Base-by-base conservation (phyloP, 1,284 basidiomycete genomes). In the Polyporus tsugae region DNA sequence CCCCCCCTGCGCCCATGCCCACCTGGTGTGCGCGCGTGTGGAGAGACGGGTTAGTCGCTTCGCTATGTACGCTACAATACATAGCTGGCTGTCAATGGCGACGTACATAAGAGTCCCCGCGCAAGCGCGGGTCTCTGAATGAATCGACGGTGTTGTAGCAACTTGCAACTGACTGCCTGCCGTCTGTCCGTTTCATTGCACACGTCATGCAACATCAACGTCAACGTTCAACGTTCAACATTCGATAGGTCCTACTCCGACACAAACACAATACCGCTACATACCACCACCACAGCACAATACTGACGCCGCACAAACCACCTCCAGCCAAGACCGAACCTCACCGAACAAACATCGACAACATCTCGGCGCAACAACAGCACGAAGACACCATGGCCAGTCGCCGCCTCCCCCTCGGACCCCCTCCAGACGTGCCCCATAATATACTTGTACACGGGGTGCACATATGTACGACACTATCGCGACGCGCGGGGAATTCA, bases 101-200 rank as follows among this genome's bases (percentile, higher is more conserved):
- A 61, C 67, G 70, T 72, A 72, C 68, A 72, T 72, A 69, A 58
- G 65, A 64, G 63, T 59, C 60, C 60, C 41, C 19, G 35, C 62
- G 57, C 58, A 42, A 4, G 41, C 42, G 49, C 58, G 63, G 57
- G 41, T 17, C 52, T 52, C 63, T 49, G 62, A 66, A 29, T 29
- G 46, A 70, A 60, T 61, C 36, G 35, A 67, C 41, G 61, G 53
- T 63, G 53, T 55, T 55, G 52, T 55, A 55, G 52, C 52, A 55
- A 29, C 6, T 55, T 35, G 15, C 29, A 0, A 7, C 39, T 17
- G 29, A 9, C 29, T 9, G 52, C 29, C 25, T 15, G 29, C 29
- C 35, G 29, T 13, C 11, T 53, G 52, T 49, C 29, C 6, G 29
- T 22, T 22, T 49, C 22, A 11, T 49, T 42, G 41, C 57, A 11